phyloP scores from a whole-genome alignment of 2,329 filamentous ascomycete genomes.

The Aspergillus alliaceus region DNA sequence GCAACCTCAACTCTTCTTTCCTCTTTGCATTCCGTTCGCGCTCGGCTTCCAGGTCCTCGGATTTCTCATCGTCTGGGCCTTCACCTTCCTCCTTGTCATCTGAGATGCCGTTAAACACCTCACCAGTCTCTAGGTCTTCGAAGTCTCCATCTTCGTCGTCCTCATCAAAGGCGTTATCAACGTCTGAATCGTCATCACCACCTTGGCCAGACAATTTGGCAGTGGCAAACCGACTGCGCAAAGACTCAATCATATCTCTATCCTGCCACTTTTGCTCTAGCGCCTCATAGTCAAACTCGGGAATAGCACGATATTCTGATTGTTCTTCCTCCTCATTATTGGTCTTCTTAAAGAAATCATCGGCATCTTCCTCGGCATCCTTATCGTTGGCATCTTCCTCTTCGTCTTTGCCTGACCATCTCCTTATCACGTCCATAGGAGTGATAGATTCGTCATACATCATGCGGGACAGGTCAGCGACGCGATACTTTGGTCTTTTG shows the following conservation, averaged over 20 bases:
- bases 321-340: constrained; percentile 50
- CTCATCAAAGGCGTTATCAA: constrained; percentile 55
- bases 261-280: constrained; percentile 84
- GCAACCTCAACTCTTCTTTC: constrained; percentile 90
- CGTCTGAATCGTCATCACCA: constrained; percentile 52
- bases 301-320: constrained; percentile 75
- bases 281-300: constrained; percentile 74
- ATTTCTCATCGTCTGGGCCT: constrained; percentile 44
- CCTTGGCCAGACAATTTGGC: constrained; percentile 60
- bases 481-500: constrained; percentile 70
- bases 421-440: constrained; percentile 71
- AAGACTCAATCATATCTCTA: constrained; percentile 70
- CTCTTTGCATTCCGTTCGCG: constrained; percentile 84
- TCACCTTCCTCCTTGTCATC: constrained; percentile 52
- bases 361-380: constrained; percentile 63
- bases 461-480: constrained; percentile 78
- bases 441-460: constrained; percentile 84
- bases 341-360: constrained; percentile 63
- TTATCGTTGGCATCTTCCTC: constrained; percentile 55
- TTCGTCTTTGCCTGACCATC: constrained; percentile 74
- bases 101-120: constrained; percentile 48
- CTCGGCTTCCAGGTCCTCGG: constrained; percentile 73
- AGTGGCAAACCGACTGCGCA: constrained; percentile 75
- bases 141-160: constrained; percentile 75
- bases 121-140: constrained; percentile 79